Base-by-base conservation (phyloP, 805 yeast genomes). In the Candida quercuum region DNA sequence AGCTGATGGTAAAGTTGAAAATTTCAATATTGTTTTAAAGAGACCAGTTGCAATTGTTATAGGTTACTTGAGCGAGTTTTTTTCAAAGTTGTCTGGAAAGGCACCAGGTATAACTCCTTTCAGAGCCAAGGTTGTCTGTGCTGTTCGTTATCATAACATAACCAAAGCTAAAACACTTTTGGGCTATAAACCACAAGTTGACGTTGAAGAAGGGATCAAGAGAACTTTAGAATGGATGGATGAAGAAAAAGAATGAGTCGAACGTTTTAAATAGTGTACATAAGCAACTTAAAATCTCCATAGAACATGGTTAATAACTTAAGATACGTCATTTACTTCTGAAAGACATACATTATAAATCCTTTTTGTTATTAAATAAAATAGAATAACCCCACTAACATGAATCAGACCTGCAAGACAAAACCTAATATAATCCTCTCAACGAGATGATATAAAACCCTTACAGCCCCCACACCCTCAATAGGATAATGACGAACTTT, bases 71-170 rank as follows among this genome's bases (percentile, higher is more conserved):
- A 77, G 95, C n/a, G 85, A 83, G 49, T 74, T 76, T 52, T 74
- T 81, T 42, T 76, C 93, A 10, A 78, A 75, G 37, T 47, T 89
- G 7, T 54, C 76, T 4, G 86, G 91, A 2, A 86, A 85, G 59
- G 95, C 87, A 55, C 86, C 97, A 3, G 94, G 94, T n/a, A 69
- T 93, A 45, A 88, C 98, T 2, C 95, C 98, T 2, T 93, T 91
- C 66, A 78, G 98, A 63, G 99, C 88, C 17, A 83, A 78, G 46
- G 79, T 91, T 38, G 89, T 89, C 11, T 87, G 96, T 63, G 98
- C 98, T 16, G 77, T 75, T 44, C 81, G 99, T 61, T 93, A 93
- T 61, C 96, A 91, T 60, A 86, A 89, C 56, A 88, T 93, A 44
- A 52, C 84, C 26, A 91, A 88, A 61, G 98, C 99, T 5, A 88